Evolutionary conservation across 2,329 filamentous ascomycete species (phyloP).

Genomic region (Pseudogymnoascus verrucosus): DNA sequence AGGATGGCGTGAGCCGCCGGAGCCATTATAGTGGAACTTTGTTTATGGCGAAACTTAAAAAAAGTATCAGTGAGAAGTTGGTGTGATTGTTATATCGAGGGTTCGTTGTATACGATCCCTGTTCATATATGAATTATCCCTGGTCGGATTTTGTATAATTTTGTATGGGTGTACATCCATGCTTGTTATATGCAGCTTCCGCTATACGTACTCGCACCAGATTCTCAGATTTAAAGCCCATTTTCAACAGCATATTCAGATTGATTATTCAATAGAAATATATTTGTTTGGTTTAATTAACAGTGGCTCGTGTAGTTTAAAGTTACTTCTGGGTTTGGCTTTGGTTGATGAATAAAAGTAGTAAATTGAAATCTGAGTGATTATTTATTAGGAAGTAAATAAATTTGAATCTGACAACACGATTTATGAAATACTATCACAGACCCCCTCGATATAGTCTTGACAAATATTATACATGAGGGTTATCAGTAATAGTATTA

Average conservation of each 20-base stretch:
- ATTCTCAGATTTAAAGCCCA: neutral
- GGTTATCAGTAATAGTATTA: neutral
- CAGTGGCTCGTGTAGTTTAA: neutral
- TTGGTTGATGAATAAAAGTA: neutral
- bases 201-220: neutral
- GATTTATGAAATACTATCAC: neutral
- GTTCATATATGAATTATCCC: slow-evolving; percentile 3
- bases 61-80: neutral
- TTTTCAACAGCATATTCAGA: neutral
- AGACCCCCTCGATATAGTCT: neutral
- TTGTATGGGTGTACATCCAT: neutral
- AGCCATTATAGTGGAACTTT: slow-evolving; percentile 1
- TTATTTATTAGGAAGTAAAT: neutral
- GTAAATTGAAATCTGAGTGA: neutral
- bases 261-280: neutral
- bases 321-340: neutral
- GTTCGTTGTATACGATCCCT: neutral
- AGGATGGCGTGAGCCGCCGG: neutral
- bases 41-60: neutral
- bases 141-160: neutral
- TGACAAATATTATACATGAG: neutral
- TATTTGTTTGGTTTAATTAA: neutral
- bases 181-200: neutral
- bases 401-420: neutral
- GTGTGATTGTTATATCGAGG: neutral